A percentile compares a stretch with the other conserved stretches of the same genome.
phyloP scores from a whole-genome alignment of 2,329 filamentous ascomycete species.

The Bipolaris oryzae region DNA sequence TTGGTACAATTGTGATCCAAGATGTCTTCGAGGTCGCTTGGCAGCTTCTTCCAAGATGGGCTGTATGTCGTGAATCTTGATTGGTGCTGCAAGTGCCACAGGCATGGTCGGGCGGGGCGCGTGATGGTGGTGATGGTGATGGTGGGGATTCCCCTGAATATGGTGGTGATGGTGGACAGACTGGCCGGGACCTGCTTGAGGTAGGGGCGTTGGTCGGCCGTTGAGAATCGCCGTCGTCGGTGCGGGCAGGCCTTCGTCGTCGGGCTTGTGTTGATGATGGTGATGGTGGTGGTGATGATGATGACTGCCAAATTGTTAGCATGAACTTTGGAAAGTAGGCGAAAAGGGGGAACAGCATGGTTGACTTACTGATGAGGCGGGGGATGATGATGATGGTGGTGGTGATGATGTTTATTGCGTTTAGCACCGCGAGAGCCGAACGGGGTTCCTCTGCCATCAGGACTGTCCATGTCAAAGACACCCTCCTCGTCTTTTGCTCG shows the following conservation, averaged over 20 bases:
- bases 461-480: slow-evolving; percentile 69
- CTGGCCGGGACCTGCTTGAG: slow-evolving; percentile 37
- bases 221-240: slow-evolving; percentile 29
- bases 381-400: slow-evolving; percentile 62
- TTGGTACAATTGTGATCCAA: slow-evolving; percentile 84
- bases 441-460: slow-evolving; percentile 66
- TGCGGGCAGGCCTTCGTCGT: slow-evolving; percentile 53
- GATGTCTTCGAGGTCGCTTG: slow-evolving; percentile 73
- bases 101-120: slow-evolving; percentile 35
- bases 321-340: slow-evolving; percentile 6
- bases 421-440: slow-evolving; percentile 70
- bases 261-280: slow-evolving; percentile 61
- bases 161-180: slow-evolving; percentile 49
- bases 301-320: slow-evolving; percentile 54
- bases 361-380: slow-evolving; percentile 58
- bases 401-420: slow-evolving; percentile 61
- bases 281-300: slow-evolving; percentile 65
- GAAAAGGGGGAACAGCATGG: not conserved
- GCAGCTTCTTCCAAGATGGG: slow-evolving; percentile 73
- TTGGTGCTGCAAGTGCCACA: slow-evolving; percentile 52
- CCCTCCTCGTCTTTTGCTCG: slow-evolving; percentile 79
- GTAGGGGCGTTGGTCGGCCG: slow-evolving; percentile 35
- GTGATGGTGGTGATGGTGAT: slow-evolving; percentile 43
- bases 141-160: slow-evolving; percentile 45
- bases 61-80: slow-evolving; percentile 61